Percentiles rank a stretch among this genome's conserved stretches.
phyloP scores from a whole-genome alignment of 345 rosid genomes.

The Hypericum androsaemum region DNA sequence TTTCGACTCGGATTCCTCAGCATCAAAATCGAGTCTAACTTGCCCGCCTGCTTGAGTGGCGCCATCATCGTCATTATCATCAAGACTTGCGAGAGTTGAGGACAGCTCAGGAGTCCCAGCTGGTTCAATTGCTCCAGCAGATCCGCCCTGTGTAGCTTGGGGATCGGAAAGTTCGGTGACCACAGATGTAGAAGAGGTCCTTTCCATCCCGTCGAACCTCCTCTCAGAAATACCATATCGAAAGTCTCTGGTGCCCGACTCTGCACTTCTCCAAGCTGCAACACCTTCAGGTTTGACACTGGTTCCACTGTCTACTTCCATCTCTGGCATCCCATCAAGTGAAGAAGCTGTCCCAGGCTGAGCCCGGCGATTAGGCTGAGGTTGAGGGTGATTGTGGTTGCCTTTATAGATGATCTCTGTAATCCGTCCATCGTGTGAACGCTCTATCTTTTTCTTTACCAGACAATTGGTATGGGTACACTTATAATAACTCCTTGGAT shows the following conservation, averaged over 20 bases:
- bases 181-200: slow-evolving; percentile 47
- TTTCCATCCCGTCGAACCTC: slow-evolving; percentile 40
- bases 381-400: slow-evolving; percentile 45
- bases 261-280: slow-evolving; percentile 25
- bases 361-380: slow-evolving; percentile 37
- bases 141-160: slow-evolving; percentile 22
- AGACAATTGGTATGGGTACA: slow-evolving; percentile 46
- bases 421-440: slow-evolving; percentile 50
- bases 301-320: slow-evolving; percentile 20
- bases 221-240: slow-evolving; percentile 20
- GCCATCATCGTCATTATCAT: slow-evolving; percentile 55
- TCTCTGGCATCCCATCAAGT: slow-evolving; percentile 27
- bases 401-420: slow-evolving; percentile 60
- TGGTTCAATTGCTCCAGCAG: slow-evolving; percentile 27
- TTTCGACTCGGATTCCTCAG: slow-evolving; percentile 81
- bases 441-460: slow-evolving; percentile 53
- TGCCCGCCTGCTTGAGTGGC: slow-evolving; percentile 57
- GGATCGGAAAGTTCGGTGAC: slow-evolving; percentile 45
- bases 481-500: slow-evolving; percentile 59
- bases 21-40: slow-evolving; percentile 54
- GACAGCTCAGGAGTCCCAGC: slow-evolving; percentile 49
- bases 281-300: slow-evolving; percentile 26
- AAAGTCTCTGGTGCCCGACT: slow-evolving; percentile 22
- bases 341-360: slow-evolving; percentile 25
- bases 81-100: slow-evolving; percentile 63